Conservation (phyloP, 2,329 filamentous ascomycete genomes). For the Diplodia mutila region DNA sequence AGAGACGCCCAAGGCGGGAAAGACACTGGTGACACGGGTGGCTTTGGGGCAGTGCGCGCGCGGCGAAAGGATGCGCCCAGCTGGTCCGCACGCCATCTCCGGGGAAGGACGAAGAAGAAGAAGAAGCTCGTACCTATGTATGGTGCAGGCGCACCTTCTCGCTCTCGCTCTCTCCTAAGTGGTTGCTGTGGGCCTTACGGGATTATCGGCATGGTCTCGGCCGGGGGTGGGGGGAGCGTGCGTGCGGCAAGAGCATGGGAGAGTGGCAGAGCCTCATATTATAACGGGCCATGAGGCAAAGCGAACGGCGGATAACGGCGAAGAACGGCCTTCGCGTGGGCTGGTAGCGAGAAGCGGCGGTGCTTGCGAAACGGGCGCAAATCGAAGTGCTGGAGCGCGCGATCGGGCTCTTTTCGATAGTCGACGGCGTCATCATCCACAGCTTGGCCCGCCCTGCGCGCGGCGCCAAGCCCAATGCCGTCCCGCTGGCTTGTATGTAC, state of each 20-base stretch:
- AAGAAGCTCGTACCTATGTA: neutral
- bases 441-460: constrained; percentile 7
- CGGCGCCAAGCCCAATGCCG: constrained; percentile 10
- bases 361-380: constrained; percentile 3
- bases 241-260: neutral
- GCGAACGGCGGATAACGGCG: neutral
- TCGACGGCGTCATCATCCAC: constrained; percentile 14
- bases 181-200: neutral
- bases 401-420: no score
- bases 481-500: neutral
- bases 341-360: constrained; percentile 5
- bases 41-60: constrained; percentile 3
- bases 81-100: neutral
- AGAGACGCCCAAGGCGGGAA: neutral
- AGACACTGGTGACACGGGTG: neutral
- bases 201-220: constrained; percentile 5
- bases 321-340: no score
- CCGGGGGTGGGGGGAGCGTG: neutral
- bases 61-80: neutral
- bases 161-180: neutral
- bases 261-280: neutral
- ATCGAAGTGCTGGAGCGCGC: neutral
- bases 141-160: neutral
- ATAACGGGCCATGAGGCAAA: neutral
- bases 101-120: no score